Evolutionary conservation across 805 yeast species (phyloP).

Genomic region (Lipomyces chichibuensis): DNA sequence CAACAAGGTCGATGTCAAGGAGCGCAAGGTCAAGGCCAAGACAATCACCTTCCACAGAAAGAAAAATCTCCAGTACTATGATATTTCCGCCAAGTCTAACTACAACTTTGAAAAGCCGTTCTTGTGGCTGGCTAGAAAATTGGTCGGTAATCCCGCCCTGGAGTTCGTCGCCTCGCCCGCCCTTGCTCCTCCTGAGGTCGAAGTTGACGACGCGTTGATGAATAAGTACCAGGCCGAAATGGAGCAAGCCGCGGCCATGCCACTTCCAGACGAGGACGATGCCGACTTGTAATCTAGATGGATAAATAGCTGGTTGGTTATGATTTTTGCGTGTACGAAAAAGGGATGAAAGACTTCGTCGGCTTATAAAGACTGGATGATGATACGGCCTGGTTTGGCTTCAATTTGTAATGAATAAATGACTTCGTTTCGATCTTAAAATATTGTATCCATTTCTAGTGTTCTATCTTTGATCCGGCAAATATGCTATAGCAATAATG

Average conservation of each 20-base stretch:
- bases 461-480: neutral
- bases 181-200: slow-evolving; percentile 99
- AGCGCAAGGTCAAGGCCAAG: slow-evolving; percentile 99
- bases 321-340: slow-evolving; percentile 1
- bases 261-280: slow-evolving; percentile 99
- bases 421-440: slow-evolving; percentile 1
- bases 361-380: neutral
- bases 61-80: slow-evolving; percentile 99
- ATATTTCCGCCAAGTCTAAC: slow-evolving; percentile 98
- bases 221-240: slow-evolving; percentile 98
- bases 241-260: slow-evolving; percentile 99
- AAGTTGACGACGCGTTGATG: slow-evolving; percentile 95
- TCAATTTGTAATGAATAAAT: neutral
- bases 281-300: slow-evolving; percentile 76
- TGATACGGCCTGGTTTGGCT: neutral
- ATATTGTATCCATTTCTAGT: neutral
- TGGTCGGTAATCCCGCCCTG: slow-evolving; percentile 96
- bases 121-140: slow-evolving; percentile 99
- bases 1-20: slow-evolving; percentile 99
- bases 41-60: slow-evolving; percentile 99
- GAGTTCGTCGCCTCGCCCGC: slow-evolving; percentile 99
- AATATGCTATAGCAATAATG: neutral
- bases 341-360: neutral
- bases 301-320: neutral
- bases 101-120: slow-evolving; percentile 99